phyloP scores from a whole-genome alignment of 768 basidiomycete species.

The Suillus spraguei region DNA sequence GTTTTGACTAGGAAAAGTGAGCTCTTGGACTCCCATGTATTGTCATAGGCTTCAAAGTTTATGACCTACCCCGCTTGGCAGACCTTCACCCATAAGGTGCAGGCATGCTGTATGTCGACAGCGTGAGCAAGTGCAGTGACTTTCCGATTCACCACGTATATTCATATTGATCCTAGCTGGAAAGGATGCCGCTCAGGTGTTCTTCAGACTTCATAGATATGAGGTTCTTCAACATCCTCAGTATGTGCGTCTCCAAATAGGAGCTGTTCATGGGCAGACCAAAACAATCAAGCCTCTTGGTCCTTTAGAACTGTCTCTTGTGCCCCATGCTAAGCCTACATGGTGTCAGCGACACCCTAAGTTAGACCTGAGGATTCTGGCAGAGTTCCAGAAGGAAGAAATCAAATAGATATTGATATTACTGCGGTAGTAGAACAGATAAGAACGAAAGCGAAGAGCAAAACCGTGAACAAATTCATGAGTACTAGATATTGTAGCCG shows the following conservation, averaged over 20 bases:
- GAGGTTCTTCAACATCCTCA: constrained; percentile 79
- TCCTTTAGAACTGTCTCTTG: constrained; percentile 66
- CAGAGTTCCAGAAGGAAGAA: too few species aligned
- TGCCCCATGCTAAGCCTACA: constrained; percentile 86
- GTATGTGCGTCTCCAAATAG: constrained; percentile 70
- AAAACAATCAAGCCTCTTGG: constrained; percentile 54
- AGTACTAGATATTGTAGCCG: too few species aligned
- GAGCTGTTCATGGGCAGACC: constrained; percentile 58
- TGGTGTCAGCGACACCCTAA: too few species aligned
- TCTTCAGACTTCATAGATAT: constrained; percentile 84
- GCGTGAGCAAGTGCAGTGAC: constrained; percentile 54
- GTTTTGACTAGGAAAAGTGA: too few species aligned
- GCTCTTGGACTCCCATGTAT: too few species aligned
- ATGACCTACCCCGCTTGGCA: constrained; percentile 79
- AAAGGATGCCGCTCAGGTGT: constrained; percentile 74
- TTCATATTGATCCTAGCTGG: constrained; percentile 48
- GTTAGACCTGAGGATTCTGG: too few species aligned
- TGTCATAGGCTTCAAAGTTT: constrained; percentile 79
- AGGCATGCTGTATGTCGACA: constrained; percentile 66
- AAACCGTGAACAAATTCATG: too few species aligned
- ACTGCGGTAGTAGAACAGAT: too few species aligned
- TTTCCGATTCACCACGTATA: not conserved
- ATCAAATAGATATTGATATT: too few species aligned
- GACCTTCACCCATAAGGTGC: constrained; percentile 84
- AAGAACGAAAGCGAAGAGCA: too few species aligned